Conservation (phyloP, 805 yeast species). For the Metschnikowia corniflorae region DNA sequence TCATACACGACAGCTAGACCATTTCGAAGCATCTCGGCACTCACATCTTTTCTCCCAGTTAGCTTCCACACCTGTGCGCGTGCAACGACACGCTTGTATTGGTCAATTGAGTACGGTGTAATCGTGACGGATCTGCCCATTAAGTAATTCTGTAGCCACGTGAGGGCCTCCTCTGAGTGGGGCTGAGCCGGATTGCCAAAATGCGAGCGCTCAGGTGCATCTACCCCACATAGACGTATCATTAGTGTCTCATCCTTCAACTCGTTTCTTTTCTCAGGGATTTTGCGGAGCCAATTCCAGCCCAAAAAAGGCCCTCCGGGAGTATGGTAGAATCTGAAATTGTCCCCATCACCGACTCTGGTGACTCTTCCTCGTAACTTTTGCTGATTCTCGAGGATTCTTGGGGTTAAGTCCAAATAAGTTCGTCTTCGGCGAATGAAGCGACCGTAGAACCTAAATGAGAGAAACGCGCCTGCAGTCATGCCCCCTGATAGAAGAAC, state of each 20-base stretch:
- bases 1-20: slow-evolving; percentile 92
- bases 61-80: slow-evolving; percentile 60
- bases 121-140: slow-evolving; percentile 67
- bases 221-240: slow-evolving; percentile 85
- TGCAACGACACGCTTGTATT: slow-evolving; percentile 84
- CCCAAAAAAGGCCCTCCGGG: slow-evolving; percentile 89
- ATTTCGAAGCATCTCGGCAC: slow-evolving; percentile 77
- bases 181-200: slow-evolving; percentile 94
- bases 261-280: slow-evolving; percentile 51
- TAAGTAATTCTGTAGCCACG: slow-evolving; percentile 67
- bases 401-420: slow-evolving; percentile 38
- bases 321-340: slow-evolving; percentile 85
- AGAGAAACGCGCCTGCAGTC: slow-evolving; percentile 25
- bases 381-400: slow-evolving; percentile 27
- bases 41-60: slow-evolving; percentile 70
- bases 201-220: slow-evolving; percentile 95
- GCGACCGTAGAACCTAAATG: slow-evolving; percentile 30
- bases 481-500: slow-evolving; percentile 35
- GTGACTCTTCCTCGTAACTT: slow-evolving; percentile 66
- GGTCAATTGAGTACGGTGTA: slow-evolving; percentile 79
- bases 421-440: slow-evolving; percentile 32
- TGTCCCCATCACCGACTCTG: slow-evolving; percentile 93
- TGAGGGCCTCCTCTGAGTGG: slow-evolving; percentile 75
- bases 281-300: slow-evolving; percentile 84
- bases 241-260: slow-evolving; percentile 67